Evolutionary conservation across 139 green algal genomes (phyloP).

Genomic region (Protoeuglena noctilucae): DNA sequence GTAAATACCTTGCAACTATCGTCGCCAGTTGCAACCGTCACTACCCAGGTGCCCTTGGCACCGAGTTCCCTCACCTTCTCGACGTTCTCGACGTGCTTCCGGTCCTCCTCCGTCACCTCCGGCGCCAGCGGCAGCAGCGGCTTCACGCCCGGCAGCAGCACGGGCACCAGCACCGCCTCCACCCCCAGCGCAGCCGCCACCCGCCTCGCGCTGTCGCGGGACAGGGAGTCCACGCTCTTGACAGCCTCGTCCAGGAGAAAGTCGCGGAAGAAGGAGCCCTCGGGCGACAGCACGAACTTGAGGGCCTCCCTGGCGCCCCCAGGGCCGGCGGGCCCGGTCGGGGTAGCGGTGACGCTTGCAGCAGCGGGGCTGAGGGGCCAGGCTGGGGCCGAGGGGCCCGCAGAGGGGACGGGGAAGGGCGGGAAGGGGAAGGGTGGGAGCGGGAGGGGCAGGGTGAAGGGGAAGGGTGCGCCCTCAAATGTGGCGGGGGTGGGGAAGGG

Average conservation of each 20-base stretch:
- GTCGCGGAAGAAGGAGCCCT: constrained; percentile 80
- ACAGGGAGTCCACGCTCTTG: constrained; percentile 80
- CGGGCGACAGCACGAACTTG: constrained; percentile 50
- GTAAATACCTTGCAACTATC: too few species aligned
- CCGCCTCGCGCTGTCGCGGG: constrained; percentile 44
- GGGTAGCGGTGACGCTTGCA: too few species aligned
- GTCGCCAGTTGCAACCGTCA: too few species aligned
- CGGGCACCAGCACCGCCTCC: constrained; percentile 7
- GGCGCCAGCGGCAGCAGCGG: neutral
- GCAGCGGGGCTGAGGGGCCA: too few species aligned
- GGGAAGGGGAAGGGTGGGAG: constrained; percentile 41
- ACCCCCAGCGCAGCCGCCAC: constrained; percentile 7
- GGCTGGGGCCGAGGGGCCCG: neutral
- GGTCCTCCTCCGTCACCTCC: constrained; percentile 24
- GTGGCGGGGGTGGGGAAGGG: neutral
- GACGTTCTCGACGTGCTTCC: constrained; percentile 49
- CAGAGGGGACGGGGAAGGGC: neutral
- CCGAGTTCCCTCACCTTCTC: too few species aligned
- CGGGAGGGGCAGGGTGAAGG: constrained; percentile 5
- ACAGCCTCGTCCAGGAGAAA: constrained; percentile 93
- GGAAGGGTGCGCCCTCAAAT: neutral
- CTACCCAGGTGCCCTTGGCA: constrained; percentile 1
- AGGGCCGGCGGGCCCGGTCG: too few species aligned
- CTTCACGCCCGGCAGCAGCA: constrained; percentile 18
- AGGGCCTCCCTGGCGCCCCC: constrained; percentile 25